Evolutionary conservation across 2,329 filamentous ascomycete species (phyloP).

Genomic region (Venturia aucupariae): DNA sequence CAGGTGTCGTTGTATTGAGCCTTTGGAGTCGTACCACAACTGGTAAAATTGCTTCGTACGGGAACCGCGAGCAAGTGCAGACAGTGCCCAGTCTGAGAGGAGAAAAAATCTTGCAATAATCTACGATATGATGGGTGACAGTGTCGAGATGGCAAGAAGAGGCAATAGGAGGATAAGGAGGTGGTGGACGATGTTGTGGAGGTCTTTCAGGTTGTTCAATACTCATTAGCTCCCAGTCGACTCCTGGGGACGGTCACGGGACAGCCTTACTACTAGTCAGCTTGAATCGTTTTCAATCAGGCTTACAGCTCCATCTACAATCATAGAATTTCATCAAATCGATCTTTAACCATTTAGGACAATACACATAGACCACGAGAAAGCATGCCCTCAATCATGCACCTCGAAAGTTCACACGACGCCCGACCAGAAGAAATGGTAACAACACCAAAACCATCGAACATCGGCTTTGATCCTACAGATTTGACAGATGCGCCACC

Average conservation of each 20-base stretch:
- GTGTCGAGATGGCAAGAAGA: too few species aligned
- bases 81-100: too few species aligned
- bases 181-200: too few species aligned
- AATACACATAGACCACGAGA: not conserved
- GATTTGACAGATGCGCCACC: constrained; percentile 4
- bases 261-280: not conserved
- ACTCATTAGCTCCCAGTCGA: too few species aligned
- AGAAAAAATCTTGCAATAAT: too few species aligned
- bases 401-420: not conserved
- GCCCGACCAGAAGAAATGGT: constrained; percentile 6
- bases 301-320: not conserved
- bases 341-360: not conserved
- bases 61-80: too few species aligned
- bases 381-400: not conserved
- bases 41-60: too few species aligned
- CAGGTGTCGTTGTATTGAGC: too few species aligned
- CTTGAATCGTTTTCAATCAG: not conserved
- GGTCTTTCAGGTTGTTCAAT: too few species aligned
- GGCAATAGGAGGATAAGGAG: too few species aligned
- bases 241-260: not conserved
- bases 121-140: too few species aligned
- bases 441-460: not conserved
- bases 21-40: too few species aligned
- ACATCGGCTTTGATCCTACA: not conserved
- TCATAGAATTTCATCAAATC: not conserved